Percentiles rank a stretch among this genome's conserved stretches.
These are phyloP conservation scores for Rheum nobile DNA, from an alignment of 148 eudicot genomes.

Conservation along the genomic window DNA sequence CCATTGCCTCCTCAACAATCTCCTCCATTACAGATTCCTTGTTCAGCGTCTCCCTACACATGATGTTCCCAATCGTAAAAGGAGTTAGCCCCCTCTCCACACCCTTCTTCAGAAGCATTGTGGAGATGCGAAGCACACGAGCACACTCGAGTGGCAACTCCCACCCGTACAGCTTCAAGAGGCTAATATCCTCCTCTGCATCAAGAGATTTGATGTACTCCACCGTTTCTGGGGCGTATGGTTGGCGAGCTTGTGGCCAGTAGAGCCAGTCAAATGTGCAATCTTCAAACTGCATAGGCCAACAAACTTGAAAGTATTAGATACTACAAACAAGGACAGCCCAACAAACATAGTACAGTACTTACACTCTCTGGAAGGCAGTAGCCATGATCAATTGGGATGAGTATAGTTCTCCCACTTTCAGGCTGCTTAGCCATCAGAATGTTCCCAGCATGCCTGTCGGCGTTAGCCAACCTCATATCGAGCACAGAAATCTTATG, in stretches of 20 bases:
- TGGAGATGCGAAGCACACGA: conserved; percentile 45
- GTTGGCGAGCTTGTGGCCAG: conserved; percentile 61
- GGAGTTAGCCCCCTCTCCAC: conserved; percentile 42
- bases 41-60: conserved; percentile 54
- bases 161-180: conserved; percentile 51
- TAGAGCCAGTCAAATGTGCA: conserved; percentile 66
- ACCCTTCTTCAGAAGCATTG: conserved; percentile 67
- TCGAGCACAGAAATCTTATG: conserved; percentile 87
- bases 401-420: conserved; percentile 43
- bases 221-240: conserved; percentile 39
- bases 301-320: neutral
- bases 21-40: conserved; percentile 42
- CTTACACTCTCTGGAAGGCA: conserved; percentile 92
- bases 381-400: conserved; percentile 94
- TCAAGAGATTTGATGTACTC: conserved; percentile 51
- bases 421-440: conserved; percentile 48
- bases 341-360: neutral
- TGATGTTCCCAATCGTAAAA: conserved; percentile 47
- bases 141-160: conserved; percentile 45
- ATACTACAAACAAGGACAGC: neutral
- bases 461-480: conserved; percentile 92
- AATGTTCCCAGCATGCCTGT: conserved; percentile 90
- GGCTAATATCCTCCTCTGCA: conserved; percentile 43
- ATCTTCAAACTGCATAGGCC: conserved; percentile 47
- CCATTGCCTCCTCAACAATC: conserved; percentile 37